phyloP scores from a whole-genome alignment of 805 yeast genomes.

The Ogataea minuta region DNA sequence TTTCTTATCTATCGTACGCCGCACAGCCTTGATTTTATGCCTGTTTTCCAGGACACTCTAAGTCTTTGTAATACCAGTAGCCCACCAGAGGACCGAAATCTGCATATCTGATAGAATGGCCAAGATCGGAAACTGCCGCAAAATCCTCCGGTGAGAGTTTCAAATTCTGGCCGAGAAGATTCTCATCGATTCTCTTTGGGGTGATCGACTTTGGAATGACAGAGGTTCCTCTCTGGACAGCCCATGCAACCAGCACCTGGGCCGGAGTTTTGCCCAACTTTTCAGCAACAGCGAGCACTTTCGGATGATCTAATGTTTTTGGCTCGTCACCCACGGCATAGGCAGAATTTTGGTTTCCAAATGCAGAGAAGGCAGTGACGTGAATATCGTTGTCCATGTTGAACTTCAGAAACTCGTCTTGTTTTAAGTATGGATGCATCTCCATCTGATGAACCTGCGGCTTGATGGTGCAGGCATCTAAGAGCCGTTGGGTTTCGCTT shows the following conservation, averaged over 20 bases:
- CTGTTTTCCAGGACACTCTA: slow-evolving; percentile 34
- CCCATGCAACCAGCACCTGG: slow-evolving; percentile 55
- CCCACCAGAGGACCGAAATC: slow-evolving; percentile 35
- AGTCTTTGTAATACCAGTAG: slow-evolving; percentile 32
- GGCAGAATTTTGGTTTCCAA: slow-evolving; percentile 58
- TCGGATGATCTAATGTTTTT: slow-evolving; percentile 40
- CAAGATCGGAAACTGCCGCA: slow-evolving; percentile 28
- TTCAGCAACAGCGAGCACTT: slow-evolving; percentile 43
- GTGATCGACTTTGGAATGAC: slow-evolving; percentile 49
- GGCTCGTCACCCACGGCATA: slow-evolving; percentile 43
- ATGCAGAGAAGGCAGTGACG: slow-evolving; percentile 73
- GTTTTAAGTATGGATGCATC: slow-evolving; percentile 67
- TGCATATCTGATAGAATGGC: slow-evolving; percentile 30
- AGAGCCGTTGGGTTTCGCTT: slow-evolving; percentile 50
- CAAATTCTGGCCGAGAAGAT: slow-evolving; percentile 32
- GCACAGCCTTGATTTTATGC: slow-evolving; percentile 12
- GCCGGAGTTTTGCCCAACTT: slow-evolving; percentile 44
- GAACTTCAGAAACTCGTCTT: slow-evolving; percentile 52
- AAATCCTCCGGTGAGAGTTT: slow-evolving; percentile 38
- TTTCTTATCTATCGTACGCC: background rate
- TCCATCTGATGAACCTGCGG: slow-evolving; percentile 65
- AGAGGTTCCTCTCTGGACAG: slow-evolving; percentile 49
- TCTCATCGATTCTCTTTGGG: slow-evolving; percentile 38
- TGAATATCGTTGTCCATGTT: slow-evolving; percentile 49
- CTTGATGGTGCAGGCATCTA: slow-evolving; percentile 45